A percentile compares a stretch with the other conserved stretches of the same genome.
Conservation (phyloP, 1,284 basidiomycete genomes). For the Hemileia vastatrix region DNA sequence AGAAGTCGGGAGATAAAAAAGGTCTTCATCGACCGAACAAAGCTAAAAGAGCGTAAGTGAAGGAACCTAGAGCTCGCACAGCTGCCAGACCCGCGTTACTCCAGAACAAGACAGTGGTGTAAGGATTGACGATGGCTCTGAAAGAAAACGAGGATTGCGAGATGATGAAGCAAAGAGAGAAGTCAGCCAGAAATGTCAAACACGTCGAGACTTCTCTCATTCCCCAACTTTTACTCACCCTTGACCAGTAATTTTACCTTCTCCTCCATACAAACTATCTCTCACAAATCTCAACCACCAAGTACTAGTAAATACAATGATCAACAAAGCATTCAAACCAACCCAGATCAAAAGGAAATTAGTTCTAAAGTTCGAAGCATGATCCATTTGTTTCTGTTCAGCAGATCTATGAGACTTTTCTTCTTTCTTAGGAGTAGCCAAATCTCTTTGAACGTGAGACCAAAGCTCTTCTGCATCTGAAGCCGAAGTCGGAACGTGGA, state of each 20-base stretch:
- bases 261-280: too few species aligned
- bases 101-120: constrained; percentile 1
- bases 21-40: neutral
- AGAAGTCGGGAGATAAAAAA: too few species aligned
- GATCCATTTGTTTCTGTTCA: constrained; percentile 80
- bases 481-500: constrained; percentile 64
- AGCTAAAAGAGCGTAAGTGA: neutral
- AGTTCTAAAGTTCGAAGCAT: constrained; percentile 61
- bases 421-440: constrained; percentile 51
- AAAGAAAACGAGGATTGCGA: neutral
- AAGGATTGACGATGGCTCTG: neutral
- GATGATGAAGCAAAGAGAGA: neutral
- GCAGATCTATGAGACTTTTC: constrained; percentile 71
- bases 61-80: neutral
- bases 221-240: neutral
- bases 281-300: too few species aligned
- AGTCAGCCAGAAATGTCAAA: neutral
- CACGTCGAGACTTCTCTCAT: neutral
- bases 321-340: constrained; percentile 17
- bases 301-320: constrained; percentile 25
- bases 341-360: constrained; percentile 20
- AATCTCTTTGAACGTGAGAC: constrained; percentile 58
- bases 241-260: too few species aligned
- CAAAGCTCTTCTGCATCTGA: constrained; percentile 73
- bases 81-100: neutral